phyloP scores from a whole-genome alignment of 1,139 yeast genomes.

The Casaregolazyma lundiana region DNA sequence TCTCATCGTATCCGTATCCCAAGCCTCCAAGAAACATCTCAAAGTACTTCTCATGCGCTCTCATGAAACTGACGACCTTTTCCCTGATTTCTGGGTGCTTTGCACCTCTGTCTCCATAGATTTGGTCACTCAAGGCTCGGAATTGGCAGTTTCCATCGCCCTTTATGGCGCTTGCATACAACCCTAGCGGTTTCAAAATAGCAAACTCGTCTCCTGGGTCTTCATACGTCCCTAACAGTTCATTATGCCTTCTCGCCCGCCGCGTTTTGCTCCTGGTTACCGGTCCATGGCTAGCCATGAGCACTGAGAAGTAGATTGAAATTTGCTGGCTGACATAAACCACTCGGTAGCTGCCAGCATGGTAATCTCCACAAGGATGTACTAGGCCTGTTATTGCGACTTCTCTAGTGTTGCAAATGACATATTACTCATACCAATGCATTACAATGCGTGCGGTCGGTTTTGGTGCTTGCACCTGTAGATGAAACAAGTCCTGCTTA shows the following conservation, averaged over 20 bases:
- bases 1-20: slow-evolving; percentile 28
- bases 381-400: background rate
- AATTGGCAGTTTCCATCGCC: slow-evolving; percentile 44
- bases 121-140: slow-evolving; percentile 40
- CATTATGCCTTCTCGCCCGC: slow-evolving; percentile 6
- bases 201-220: slow-evolving; percentile 33
- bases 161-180: slow-evolving; percentile 36
- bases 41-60: slow-evolving; percentile 28
- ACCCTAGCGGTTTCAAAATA: slow-evolving; percentile 31
- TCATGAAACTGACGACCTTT: slow-evolving; percentile 33
- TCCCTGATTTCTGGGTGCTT: slow-evolving; percentile 31
- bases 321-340: background rate
- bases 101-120: slow-evolving; percentile 34
- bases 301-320: background rate
- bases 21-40: slow-evolving; percentile 29
- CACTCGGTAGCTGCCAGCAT: background rate
- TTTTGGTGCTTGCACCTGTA: too few species aligned
- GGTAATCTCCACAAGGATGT: too few species aligned
- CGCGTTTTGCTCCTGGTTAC: slow-evolving; percentile 17
- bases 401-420: background rate
- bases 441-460: too few species aligned
- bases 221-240: background rate
- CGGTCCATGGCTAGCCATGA: slow-evolving; percentile 15
- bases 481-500: too few species aligned
- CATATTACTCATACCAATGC: too few species aligned